Evolutionary conservation across 2,329 filamentous ascomycete species (phyloP), one percentile per base, ranked within the genome.

Genomic region (Didymella arachidicola): DNA sequence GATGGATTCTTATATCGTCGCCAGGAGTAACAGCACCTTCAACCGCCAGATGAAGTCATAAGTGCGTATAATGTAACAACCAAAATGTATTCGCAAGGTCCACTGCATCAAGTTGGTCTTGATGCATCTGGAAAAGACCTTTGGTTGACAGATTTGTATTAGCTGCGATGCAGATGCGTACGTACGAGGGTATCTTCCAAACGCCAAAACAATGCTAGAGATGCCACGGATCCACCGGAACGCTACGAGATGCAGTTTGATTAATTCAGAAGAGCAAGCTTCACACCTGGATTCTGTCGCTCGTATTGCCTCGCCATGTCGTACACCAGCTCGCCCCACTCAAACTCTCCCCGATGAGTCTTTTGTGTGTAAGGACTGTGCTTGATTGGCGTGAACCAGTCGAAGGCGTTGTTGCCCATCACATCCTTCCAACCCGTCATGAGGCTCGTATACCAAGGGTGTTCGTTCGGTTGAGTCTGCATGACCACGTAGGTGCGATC

Each of bases 321-420:
- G 44, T 65, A 63, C 8, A 94, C 81, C 3, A 87, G 80, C 4
- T 83, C 83, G 0, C 90, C 90, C 68, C 91, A 80, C 14, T 84
- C 82, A 72, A 90, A 96, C 57, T 91, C 86, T 68, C 90, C 88
- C 61, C 85, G 82, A 58, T 82, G 81, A 64, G 82, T 84, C 45
- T 87, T 86, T 67, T 93, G 90, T 52, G 85, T 84, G 74, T 90
- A 94, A 0, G 94, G 94, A 4, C 90, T 92, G 59, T 85, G 83
- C 56, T 82, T 86, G 32, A 96, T 74, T 0, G 94, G 94, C 1
- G 97, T 78, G 12, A 97, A 71, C 93, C 93, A 98, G 59, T 97
- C 90, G 14, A 89, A 60, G 2, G 87, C 63, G 19, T 79, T 85
- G 45, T 84, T 78, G 0, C 94, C 94, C 88, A 99, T 92, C 25